Conservation (phyloP, 306 rosid species). For the Cucurbita moschata region DNA sequence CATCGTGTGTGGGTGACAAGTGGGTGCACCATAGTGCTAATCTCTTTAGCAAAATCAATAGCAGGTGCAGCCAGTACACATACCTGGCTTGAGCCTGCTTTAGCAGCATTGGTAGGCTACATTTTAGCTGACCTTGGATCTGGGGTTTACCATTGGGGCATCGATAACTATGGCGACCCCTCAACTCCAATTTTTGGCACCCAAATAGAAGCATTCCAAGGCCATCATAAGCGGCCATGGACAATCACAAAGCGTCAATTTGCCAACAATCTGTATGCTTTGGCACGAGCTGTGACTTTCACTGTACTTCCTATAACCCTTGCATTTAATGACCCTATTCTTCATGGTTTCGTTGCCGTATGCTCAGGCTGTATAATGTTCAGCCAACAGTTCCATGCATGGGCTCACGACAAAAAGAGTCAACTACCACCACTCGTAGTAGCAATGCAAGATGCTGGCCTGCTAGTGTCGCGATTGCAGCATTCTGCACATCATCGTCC, state of each 20-base stretch:
- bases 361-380: constrained; percentile 76
- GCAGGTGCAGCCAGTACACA: constrained; percentile 21
- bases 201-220: constrained; percentile 81
- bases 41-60: constrained; percentile 36
- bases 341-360: constrained; percentile 42
- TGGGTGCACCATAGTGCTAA: constrained; percentile 32
- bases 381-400: constrained; percentile 92
- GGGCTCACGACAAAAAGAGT: constrained; percentile 85
- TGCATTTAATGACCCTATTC: constrained; percentile 32
- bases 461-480: constrained; percentile 60
- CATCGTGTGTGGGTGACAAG: constrained; percentile 75
- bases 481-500: constrained; percentile 61
- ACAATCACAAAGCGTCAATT: constrained; percentile 69
- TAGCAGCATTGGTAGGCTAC: constrained; percentile 48
- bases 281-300: constrained; percentile 51
- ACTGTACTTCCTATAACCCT: constrained; percentile 49
- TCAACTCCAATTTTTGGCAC: constrained; percentile 58
- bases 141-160: constrained; percentile 86
- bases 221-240: constrained; percentile 91
- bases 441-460: constrained; percentile 46
- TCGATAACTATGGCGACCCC: constrained; percentile 58
- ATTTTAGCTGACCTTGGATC: constrained; percentile 72
- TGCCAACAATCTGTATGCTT: constrained; percentile 63
- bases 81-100: constrained; percentile 26
- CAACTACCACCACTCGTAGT: constrained; percentile 44